A percentile compares a stretch with the other conserved stretches of the same genome.
These are phyloP conservation scores for Fonsecaea multimorphosa DNA, from an alignment of 2,329 filamentous ascomycete species.

Conservation along the genomic window DNA sequence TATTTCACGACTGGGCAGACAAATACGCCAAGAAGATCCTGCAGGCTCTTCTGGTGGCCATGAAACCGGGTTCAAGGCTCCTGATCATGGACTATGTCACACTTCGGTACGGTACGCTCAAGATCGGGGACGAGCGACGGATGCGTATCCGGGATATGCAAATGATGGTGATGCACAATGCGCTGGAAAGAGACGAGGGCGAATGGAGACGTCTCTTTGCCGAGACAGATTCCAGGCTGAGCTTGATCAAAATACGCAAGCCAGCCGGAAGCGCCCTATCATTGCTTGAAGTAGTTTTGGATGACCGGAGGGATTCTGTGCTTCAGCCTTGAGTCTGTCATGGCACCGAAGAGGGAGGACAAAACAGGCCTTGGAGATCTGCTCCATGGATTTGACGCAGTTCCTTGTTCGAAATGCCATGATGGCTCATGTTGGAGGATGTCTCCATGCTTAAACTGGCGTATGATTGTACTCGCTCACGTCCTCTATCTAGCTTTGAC, in stretches of 20 bases:
- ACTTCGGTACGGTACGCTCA: constrained; percentile 29
- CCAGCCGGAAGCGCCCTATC: constrained; percentile 21
- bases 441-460: no score
- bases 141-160: constrained; percentile 26
- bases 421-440: no score
- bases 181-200: constrained; percentile 57
- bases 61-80: constrained; percentile 62
- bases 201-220: constrained; percentile 57
- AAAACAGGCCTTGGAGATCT: not conserved
- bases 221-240: constrained; percentile 51
- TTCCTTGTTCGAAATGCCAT: not conserved
- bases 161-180: constrained; percentile 61
- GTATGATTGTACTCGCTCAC: no score
- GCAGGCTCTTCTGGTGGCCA: constrained; percentile 59
- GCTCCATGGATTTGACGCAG: not conserved
- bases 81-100: constrained; percentile 49
- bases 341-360: no score
- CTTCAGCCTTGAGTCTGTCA: not conserved
- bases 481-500: not conserved
- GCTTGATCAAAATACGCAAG: constrained; percentile 19
- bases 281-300: constrained; percentile 20
- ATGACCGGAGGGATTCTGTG: constrained; percentile 15
- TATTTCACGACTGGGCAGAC: constrained; percentile 68
- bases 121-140: constrained; percentile 13
- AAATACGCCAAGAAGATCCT: constrained; percentile 59